Conservation (phyloP, 108 stramenopile genomes). For the Fistulifera pelliculosa region DNA sequence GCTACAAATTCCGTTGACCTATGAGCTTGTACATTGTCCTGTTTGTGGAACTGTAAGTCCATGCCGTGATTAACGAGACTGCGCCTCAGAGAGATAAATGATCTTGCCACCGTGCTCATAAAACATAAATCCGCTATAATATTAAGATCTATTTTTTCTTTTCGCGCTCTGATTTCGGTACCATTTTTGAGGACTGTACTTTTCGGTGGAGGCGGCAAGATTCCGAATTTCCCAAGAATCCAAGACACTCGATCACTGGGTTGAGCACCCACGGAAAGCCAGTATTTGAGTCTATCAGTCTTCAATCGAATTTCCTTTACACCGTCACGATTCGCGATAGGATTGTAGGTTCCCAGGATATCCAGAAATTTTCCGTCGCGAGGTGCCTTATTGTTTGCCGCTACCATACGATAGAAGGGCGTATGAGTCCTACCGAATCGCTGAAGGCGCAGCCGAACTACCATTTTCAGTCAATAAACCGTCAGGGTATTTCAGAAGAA, state of each 20-base stretch:
- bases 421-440: constrained; percentile 88
- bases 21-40: too few species aligned
- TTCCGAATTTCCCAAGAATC: constrained; percentile 91
- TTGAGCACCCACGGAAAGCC: constrained; percentile 93
- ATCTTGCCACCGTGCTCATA: too few species aligned
- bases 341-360: constrained; percentile 96
- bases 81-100: too few species aligned
- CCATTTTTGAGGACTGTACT: constrained; percentile 48
- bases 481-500: too few species aligned
- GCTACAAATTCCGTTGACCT: too few species aligned
- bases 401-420: constrained; percentile 98
- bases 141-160: not conserved
- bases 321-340: constrained; percentile 81
- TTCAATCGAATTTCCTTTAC: constrained; percentile 96
- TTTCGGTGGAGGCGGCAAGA: constrained; percentile 74
- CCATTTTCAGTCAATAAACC: constrained; percentile 71
- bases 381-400: constrained; percentile 83
- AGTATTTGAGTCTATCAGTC: constrained; percentile 89
- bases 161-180: constrained; percentile 41
- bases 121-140: too few species aligned
- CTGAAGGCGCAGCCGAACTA: constrained; percentile 90
- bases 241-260: constrained; percentile 90
- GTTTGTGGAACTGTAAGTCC: too few species aligned
- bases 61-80: too few species aligned
- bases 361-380: constrained; percentile 90